Base-by-base conservation (phyloP, 2,329 filamentous ascomycete genomes). In the Plectosphaerella sp. region DNA sequence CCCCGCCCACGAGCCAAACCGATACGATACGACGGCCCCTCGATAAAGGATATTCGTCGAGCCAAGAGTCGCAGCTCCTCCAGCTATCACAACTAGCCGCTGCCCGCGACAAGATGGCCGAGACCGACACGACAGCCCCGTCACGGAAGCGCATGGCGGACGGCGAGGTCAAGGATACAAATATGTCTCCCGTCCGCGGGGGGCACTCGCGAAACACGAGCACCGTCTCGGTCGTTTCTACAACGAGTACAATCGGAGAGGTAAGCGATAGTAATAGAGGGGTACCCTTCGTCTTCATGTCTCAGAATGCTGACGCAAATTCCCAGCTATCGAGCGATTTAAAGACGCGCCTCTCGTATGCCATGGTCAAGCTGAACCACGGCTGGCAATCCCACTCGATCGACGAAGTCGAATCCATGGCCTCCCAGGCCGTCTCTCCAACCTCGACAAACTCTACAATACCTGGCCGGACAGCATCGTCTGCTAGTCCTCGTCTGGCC, bases 311-410 rank as follows among this genome's bases (percentile, higher is more conserved):
- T 16, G 20, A 12, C 12, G 16, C 5, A 20, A 15, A 24, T 2
- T n/a, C 15, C 10, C 66, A 91, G 88, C 73, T 90, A 50, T 91
- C 89, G 41, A 82, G 86, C 51, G 88, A 93, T 64, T 79, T 97
- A 49, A 88, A 87, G 64, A 86, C 91, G 48, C 88, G 91, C 61
- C 79, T 97, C 25, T 90, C 91, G 7, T 97, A 97, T 68, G 93
- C 93, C 58, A 94, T 96, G 81, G 81, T 95, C 65, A 97, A 96
- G 69, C 88, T 97, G 41, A 90, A 91, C 65, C 86, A 95, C 64
- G 91, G 90, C 53, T 94, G 91, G 87, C 88, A 96, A 69, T 80
- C 86, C 48, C 84, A 87, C 57, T 84, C 84, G 16, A 83, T 94
- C 53, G 85, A 88, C 51, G 88, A 93, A 68, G 82, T 93, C 28